Conservation (phyloP, 1,284 basidiomycete species). For the Sporisorium scitamineum region DNA sequence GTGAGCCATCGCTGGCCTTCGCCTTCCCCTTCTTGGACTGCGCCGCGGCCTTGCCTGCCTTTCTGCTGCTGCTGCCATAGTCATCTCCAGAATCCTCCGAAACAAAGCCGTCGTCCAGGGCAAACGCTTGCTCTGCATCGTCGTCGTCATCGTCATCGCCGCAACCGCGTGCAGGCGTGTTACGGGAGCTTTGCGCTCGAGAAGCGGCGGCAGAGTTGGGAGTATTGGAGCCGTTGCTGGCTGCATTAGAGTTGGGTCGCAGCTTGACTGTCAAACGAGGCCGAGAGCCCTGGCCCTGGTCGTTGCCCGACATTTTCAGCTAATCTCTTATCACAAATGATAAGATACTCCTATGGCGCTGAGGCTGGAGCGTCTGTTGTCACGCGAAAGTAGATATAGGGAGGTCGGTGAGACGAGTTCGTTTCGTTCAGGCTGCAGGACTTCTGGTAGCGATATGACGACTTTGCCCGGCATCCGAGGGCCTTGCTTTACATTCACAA, state of each 20-base stretch:
- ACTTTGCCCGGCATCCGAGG: constrained; percentile 1
- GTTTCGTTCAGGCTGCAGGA: constrained; percentile 1
- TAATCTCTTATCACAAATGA: neutral
- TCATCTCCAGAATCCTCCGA: constrained; percentile 52
- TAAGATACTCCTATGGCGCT: neutral
- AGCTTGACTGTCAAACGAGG: constrained; percentile 48
- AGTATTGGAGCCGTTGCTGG: constrained; percentile 24
- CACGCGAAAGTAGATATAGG: neutral
- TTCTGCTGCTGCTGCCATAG: constrained; percentile 23
- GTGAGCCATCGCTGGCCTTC: constrained; percentile 4
- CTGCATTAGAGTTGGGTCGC: constrained; percentile 31
- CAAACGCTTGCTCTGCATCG: constrained; percentile 36
- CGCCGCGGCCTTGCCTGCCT: constrained; percentile 6
- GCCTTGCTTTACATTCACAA: constrained; percentile 4
- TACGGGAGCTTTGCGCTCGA: constrained; percentile 32
- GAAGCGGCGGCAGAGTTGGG: constrained; percentile 35
- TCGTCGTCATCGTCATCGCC: constrained; percentile 33
- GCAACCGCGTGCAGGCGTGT: constrained; percentile 10
- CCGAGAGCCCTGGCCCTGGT: constrained; percentile 23
- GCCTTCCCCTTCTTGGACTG: constrained; percentile 21
- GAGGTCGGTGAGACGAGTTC: neutral
- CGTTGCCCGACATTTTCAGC: constrained; percentile 19
- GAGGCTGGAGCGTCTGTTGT: no score
- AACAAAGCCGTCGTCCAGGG: constrained; percentile 39
- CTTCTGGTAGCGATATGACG: neutral